These are phyloP conservation scores for Psidium friedrichsthalianum DNA, from an alignment of 345 rosid genomes.

Conservation along the genomic window DNA sequence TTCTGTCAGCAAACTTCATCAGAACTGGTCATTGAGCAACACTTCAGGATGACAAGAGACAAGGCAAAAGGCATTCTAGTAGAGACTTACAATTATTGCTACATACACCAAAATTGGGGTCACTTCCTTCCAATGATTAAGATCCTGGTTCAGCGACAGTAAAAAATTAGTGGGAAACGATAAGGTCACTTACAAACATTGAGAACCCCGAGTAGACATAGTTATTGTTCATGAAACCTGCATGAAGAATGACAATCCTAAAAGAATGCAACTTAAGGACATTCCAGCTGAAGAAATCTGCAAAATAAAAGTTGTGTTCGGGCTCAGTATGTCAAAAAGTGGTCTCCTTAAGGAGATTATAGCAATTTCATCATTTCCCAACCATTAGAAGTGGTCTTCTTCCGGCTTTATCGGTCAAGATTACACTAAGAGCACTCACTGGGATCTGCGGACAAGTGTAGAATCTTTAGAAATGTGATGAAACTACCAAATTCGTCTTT, in stretches of 20 bases:
- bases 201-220: not conserved
- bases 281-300: slow-evolving; percentile 11
- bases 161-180: not conserved
- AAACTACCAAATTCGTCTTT: not conserved
- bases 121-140: not conserved
- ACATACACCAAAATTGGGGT: slow-evolving; percentile 14
- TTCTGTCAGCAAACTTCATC: not conserved
- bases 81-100: slow-evolving; percentile 17
- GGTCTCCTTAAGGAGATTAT: not conserved
- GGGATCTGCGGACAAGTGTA: slow-evolving; percentile 3
- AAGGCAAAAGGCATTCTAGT: not conserved
- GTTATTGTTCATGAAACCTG: slow-evolving; percentile 2
- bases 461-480: not conserved
- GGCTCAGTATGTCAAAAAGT: not conserved
- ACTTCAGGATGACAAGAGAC: not conserved
- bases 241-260: slow-evolving; percentile 10
- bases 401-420: slow-evolving; percentile 15
- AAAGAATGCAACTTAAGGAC: slow-evolving; percentile 3
- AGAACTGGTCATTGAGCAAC: not conserved
- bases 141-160: slow-evolving; percentile 7
- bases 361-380: not conserved
- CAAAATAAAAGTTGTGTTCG: not conserved
- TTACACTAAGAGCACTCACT: not conserved
- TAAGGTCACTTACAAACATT: not conserved
- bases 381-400: slow-evolving; percentile 21